phyloP scores from a whole-genome alignment of 345 rosid genomes.

The Rhodamnia rubescens region DNA sequence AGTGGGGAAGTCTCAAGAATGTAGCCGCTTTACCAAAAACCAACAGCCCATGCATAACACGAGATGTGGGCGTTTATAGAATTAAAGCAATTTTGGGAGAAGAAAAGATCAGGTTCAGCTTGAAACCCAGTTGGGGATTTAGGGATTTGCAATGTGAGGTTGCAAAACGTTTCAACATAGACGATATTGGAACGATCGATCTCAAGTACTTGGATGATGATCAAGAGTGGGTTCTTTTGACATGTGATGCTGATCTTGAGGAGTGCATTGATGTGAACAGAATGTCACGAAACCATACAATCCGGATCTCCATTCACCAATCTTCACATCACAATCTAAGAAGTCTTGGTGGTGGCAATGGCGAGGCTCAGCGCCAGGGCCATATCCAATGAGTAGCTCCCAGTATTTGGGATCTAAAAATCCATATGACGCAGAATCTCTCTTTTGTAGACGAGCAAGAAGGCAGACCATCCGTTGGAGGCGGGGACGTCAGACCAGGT shows the following conservation, averaged over 20 bases:
- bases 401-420: background rate
- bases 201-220: slow-evolving; percentile 69
- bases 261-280: slow-evolving; percentile 69
- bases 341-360: background rate
- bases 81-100: slow-evolving; percentile 40
- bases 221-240: slow-evolving; percentile 60
- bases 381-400: background rate
- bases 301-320: slow-evolving; percentile 27
- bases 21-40: slow-evolving; percentile 17
- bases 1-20: slow-evolving; percentile 24
- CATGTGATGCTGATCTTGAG: slow-evolving; percentile 70
- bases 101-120: slow-evolving; percentile 40
- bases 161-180: slow-evolving; percentile 39
- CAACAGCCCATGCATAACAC: slow-evolving; percentile 1
- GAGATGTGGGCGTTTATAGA: slow-evolving; percentile 14
- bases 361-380: background rate
- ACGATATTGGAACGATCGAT: slow-evolving; percentile 26
- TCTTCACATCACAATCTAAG: background rate
- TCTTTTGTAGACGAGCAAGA: background rate
- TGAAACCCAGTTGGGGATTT: slow-evolving; percentile 40
- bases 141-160: slow-evolving; percentile 47
- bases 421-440: background rate
- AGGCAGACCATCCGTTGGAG: background rate
- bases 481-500: background rate
- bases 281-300: slow-evolving; percentile 32